These are phyloP conservation scores for Nigrospora sphaerica DNA, from an alignment of 2,329 filamentous ascomycete genomes.

Conservation along the genomic window DNA sequence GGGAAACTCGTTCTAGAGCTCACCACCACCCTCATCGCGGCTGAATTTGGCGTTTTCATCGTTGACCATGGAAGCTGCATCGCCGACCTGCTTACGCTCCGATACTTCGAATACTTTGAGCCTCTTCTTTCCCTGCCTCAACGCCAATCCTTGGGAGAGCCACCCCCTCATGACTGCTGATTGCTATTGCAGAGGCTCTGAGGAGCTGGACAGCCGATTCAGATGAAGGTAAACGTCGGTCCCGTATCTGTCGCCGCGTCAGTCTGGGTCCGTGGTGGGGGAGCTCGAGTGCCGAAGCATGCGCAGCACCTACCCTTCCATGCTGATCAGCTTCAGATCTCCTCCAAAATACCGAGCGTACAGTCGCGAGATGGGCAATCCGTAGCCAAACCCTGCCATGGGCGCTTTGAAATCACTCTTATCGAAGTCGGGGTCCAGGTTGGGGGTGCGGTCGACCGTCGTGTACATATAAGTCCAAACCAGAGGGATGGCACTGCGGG, in stretches of 20 bases:
- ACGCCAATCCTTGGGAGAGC: constrained; percentile 58
- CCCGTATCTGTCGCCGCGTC: constrained; percentile 61
- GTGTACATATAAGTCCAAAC: constrained; percentile 99
- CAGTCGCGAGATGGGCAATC: constrained; percentile 83
- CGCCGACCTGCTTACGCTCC: constrained; percentile 83
- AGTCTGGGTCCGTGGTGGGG: not conserved
- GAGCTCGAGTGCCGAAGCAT: not conserved
- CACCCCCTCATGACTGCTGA: constrained; percentile 82
- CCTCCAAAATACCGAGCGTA: constrained; percentile 98
- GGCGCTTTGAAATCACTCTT: constrained; percentile 99
- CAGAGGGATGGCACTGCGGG: constrained; percentile 83
- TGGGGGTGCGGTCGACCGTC: constrained; percentile 92
- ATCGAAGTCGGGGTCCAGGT: constrained; percentile 93
- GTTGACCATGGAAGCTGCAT: constrained; percentile 47
- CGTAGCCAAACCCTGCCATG: constrained; percentile 99
- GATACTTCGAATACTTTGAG: constrained; percentile 69
- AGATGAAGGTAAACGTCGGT: constrained; percentile 98
- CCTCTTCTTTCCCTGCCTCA: constrained; percentile 51
- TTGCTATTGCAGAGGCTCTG: constrained; percentile 93
- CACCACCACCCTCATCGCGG: constrained; percentile 1
- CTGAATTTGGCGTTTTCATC: constrained; percentile 1
- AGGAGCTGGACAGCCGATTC: constrained; percentile 90
- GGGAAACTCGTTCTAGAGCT: not conserved
- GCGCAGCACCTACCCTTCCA: constrained; percentile 75
- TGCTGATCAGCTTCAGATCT: constrained; percentile 94